Base-by-base conservation (phyloP, 257 asterid species). In the Paraleonurus japonicus region DNA sequence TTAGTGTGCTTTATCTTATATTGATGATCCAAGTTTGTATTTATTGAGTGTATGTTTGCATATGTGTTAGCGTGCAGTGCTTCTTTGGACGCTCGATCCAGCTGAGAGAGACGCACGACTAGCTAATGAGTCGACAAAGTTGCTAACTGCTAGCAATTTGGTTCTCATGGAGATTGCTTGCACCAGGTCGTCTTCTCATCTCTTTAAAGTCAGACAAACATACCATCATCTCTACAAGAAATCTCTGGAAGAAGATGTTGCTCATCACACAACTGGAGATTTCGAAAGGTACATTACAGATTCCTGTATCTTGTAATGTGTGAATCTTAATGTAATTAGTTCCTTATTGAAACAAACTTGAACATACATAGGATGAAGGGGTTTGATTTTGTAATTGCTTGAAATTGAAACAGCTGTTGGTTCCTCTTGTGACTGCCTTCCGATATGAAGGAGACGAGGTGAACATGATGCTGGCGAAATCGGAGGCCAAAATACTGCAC, bases 171-270 rank as follows among this genome's bases (percentile, higher is more conserved):
- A 93, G 65, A 83, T 86, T 41, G 97, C 88, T 43, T 85, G 95
- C 80, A 86, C 94, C 20, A 90, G 97, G 72, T 85, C 97, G 39
- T 76, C 97, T 4, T 17, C 60, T 45, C 82, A 90, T 51, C 92
- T 89, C 27, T 81, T 93, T 59, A 84, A 81, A 79, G 96, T 76
- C 17, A 90, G 91, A 70, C 84, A 86, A 76, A 87, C 85, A 6
- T 90, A 89, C 65, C 97, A 88, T 82, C 77, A 72, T 23, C 87
- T 88, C 41, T 83, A 76, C 77, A 90, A 89, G 86, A 93, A 80
- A 79, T 89, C 97, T 48, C 84, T 93, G 4, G 98, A 93, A 79
- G 98, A 93, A 79, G 97, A 93, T 76, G 95, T 93, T 53, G 96
- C 96, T 0, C 72, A 85, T 85, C 96, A 87, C 84, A 86, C 96